Evolutionary conservation across 2,329 filamentous ascomycete genomes (phyloP), one percentile per base, ranked within the genome.

Genomic region (Lomentospora prolificans): DNA sequence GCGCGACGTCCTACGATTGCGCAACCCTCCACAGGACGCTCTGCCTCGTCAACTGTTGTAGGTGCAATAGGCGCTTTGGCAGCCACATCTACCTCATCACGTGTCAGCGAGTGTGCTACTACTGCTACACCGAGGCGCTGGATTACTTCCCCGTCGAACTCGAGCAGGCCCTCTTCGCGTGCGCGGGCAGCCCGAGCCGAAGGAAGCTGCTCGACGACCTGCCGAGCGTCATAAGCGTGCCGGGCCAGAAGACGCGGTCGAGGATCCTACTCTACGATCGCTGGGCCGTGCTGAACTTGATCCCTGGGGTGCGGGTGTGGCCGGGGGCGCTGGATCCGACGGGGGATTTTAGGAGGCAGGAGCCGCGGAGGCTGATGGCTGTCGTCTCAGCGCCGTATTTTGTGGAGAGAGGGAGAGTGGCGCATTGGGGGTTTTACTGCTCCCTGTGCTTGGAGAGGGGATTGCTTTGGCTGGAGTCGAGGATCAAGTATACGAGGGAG

Each of bases 41-140:
- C 19, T 44, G 14, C 14, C 66, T 61, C 7, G 56, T 55, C 6
- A 54, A 64, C 48, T 75, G 72, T 60, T 61, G 62, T 46, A 58
- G 33, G 7, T 74, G 72, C 61, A 4, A 5, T 14, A 62, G 63
- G n/a, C 59, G 63, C 14, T 71, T 73, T 57, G 70, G 67, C 31
- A 64, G 61, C 41, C 67, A 71, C 56, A 61, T 73, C 51, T 72
- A 72, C 59, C 64, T 73, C 19, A 61, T 73, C 44, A 66, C 63
- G 50, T 71, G 68, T 59, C 60, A 60, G 28, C 68, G 71, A 2
- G 68, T 73, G 51, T 75, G 72, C 61, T 71, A 65, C 57, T 58
- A 65, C 14, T 72, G 70, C 62, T 68, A 36, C 30, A 36, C 51
- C 3, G 22, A 22, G 8, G 22, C 17, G 17, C 10, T 48, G 4